Conservation (phyloP, 164 flowering plant genomes). For the Brasenia schreberi region DNA sequence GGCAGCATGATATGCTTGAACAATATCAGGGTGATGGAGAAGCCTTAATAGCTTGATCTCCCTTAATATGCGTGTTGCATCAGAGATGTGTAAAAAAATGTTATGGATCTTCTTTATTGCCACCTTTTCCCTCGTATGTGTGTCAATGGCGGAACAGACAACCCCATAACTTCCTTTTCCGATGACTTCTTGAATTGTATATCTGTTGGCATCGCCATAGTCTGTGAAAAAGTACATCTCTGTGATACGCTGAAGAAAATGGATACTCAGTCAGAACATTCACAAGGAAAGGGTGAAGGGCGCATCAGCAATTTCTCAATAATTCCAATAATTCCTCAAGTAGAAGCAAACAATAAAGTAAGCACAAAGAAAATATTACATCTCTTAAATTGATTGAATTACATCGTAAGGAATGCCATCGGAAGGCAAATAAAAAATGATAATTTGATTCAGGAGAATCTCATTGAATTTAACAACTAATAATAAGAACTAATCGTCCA, state of each 20-base stretch:
- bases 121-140: constrained; percentile 13
- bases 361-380: too few species aligned
- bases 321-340: not conserved
- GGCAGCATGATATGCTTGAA: constrained; percentile 84
- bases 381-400: not conserved
- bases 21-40: constrained; percentile 88
- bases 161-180: constrained; percentile 16
- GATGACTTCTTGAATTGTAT: constrained; percentile 11
- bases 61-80: constrained; percentile 84
- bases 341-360: too few species aligned
- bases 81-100: constrained; percentile 19
- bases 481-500: too few species aligned
- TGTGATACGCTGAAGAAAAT: constrained; percentile 4
- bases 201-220: constrained; percentile 12
- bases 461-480: too few species aligned
- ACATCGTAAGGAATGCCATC: too few species aligned
- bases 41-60: constrained; percentile 90
- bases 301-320: not conserved
- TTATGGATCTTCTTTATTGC: constrained; percentile 15
- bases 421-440: too few species aligned
- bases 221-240: constrained; percentile 14
- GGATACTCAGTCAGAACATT: not conserved
- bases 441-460: too few species aligned
- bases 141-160: constrained; percentile 15
- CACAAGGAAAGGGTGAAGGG: not conserved